A percentile compares a stretch with the other conserved stretches of the same genome.
Conservation (phyloP, 2,329 filamentous ascomycete genomes). For the Beauveria sp. region DNA sequence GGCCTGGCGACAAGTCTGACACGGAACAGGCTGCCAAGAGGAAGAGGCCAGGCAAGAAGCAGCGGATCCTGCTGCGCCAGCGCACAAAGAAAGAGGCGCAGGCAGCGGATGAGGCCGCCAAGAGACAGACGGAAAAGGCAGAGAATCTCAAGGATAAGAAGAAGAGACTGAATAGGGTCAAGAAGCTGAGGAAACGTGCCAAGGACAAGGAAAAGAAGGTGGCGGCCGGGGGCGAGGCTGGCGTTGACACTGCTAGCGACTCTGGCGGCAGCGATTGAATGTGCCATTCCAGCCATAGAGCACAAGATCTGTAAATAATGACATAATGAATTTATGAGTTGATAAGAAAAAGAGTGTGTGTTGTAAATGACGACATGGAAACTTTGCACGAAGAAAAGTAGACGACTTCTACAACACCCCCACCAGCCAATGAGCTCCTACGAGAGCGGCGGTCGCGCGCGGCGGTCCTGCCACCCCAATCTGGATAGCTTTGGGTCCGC, state of each 20-base stretch:
- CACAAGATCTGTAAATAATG: background rate
- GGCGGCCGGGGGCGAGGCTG: slow-evolving; percentile 15
- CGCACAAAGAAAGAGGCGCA: slow-evolving; percentile 35
- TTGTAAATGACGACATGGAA: too few species aligned
- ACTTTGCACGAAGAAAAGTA: too few species aligned
- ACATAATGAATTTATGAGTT: background rate
- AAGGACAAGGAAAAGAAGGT: slow-evolving; percentile 53
- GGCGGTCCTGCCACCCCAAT: background rate
- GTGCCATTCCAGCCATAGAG: background rate
- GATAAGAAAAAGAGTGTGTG: background rate
- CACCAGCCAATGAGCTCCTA: slow-evolving; percentile 9
- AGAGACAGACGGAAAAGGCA: slow-evolving; percentile 41
- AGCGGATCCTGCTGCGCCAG: slow-evolving; percentile 43
- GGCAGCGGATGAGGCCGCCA: slow-evolving; percentile 30
- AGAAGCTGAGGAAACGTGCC: slow-evolving; percentile 38
- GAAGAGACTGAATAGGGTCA: slow-evolving; percentile 41
- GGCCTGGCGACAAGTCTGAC: slow-evolving; percentile 8
- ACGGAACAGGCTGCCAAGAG: slow-evolving; percentile 19
- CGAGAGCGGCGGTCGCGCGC: background rate
- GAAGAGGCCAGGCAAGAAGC: slow-evolving; percentile 51
- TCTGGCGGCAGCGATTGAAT: slow-evolving; percentile 16
- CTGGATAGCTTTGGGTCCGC: slow-evolving; percentile 1
- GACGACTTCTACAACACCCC: background rate
- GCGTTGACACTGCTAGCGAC: slow-evolving; percentile 16
- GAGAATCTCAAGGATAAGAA: slow-evolving; percentile 51